Evolutionary conservation across 148 eudicot genomes (phyloP).

Genomic region (Tetragonia tetragonoides): DNA sequence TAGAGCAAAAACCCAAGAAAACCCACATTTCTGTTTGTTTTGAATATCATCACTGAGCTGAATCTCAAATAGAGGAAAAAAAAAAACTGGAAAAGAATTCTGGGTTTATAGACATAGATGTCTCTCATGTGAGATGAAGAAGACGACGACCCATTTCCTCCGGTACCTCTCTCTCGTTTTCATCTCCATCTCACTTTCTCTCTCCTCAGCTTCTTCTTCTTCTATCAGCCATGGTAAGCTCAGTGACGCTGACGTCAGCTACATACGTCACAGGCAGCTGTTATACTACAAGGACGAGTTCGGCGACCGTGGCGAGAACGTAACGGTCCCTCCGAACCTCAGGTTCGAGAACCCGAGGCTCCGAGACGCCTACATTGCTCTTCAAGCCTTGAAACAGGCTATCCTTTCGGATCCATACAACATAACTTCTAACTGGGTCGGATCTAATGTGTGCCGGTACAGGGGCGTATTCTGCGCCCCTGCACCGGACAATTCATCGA

Average conservation of each 20-base stretch:
- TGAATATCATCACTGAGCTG: no score
- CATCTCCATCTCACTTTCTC: neutral
- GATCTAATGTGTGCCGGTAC: slow-evolving; percentile 69
- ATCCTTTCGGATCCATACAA: slow-evolving; percentile 77
- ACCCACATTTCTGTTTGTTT: neutral
- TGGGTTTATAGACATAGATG: slow-evolving; percentile 29
- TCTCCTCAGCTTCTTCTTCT: neutral
- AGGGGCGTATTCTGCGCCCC: slow-evolving; percentile 73
- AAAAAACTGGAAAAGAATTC: no score
- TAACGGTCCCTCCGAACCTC: slow-evolving; percentile 44
- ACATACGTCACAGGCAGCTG: slow-evolving; percentile 58
- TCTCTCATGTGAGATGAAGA: slow-evolving; percentile 52
- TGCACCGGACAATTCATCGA: slow-evolving; percentile 37
- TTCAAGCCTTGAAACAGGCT: slow-evolving; percentile 81
- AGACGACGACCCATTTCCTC: slow-evolving; percentile 22
- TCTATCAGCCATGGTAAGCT: slow-evolving; percentile 33
- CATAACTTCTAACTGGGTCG: slow-evolving; percentile 64
- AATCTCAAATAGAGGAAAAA: no score
- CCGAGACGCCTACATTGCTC: slow-evolving; percentile 77
- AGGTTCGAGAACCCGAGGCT: slow-evolving; percentile 49
- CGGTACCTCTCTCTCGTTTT: neutral
- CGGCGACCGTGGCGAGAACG: slow-evolving; percentile 67
- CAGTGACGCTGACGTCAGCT: slow-evolving; percentile 40
- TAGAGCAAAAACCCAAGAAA: neutral
- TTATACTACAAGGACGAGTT: slow-evolving; percentile 63